Evolutionary conservation across 371 early-diverging fungal species (phyloP).

Genomic region (Mortierella sp.): DNA sequence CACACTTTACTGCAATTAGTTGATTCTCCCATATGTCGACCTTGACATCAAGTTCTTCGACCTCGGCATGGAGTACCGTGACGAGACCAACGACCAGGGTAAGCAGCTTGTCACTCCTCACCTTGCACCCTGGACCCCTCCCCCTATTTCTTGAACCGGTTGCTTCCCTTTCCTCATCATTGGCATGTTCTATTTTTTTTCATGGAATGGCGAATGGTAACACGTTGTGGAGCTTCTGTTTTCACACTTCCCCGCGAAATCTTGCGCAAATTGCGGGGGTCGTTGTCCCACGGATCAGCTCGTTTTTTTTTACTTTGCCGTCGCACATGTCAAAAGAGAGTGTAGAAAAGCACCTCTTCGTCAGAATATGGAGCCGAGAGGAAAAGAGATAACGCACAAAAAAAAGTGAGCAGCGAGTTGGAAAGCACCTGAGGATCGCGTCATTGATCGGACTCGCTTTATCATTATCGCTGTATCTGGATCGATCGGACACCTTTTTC

Average conservation of each 20-base stretch:
- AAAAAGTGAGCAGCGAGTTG: neutral
- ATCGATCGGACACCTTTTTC: neutral
- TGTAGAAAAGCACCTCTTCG: neutral
- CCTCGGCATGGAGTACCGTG: slow-evolving; percentile 93
- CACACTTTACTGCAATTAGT: slow-evolving; percentile 30
- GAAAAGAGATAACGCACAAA: neutral
- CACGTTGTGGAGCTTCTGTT: neutral
- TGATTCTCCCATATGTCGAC: slow-evolving; percentile 90
- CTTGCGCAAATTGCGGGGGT: slow-evolving; percentile 10
- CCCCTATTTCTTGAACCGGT: neutral
- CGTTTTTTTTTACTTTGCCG: neutral
- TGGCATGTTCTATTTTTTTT: neutral
- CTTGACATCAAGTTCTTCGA: slow-evolving; percentile 94
- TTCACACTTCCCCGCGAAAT: slow-evolving; percentile 7
- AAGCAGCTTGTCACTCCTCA: neutral
- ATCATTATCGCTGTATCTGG: neutral
- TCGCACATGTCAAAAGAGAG: slow-evolving; percentile 17
- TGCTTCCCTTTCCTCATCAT: neutral
- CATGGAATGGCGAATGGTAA: neutral
- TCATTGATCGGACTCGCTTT: slow-evolving; percentile 15
- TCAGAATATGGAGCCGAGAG: neutral
- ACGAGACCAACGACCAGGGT: slow-evolving; percentile 68
- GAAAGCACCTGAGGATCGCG: slow-evolving; percentile 17
- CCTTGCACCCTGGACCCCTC: neutral
- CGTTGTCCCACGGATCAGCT: slow-evolving; percentile 7